Evolutionary conservation across 2,329 filamentous ascomycete genomes (phyloP).

Genomic region (Calonectria naviculata): DNA sequence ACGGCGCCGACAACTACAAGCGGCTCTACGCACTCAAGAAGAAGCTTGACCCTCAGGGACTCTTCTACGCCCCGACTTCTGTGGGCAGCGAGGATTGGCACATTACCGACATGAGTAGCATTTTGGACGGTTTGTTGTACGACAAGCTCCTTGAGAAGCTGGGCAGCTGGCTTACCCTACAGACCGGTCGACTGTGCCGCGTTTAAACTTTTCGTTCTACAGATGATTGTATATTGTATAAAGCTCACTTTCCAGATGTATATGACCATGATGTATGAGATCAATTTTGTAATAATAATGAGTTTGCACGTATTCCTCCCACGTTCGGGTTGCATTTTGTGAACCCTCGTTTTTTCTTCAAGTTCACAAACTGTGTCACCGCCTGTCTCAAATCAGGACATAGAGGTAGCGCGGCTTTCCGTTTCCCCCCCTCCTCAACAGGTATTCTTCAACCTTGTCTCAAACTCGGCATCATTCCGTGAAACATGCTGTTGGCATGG

Average conservation of each 20-base stretch:
- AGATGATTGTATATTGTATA: not conserved
- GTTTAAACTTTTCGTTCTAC: not conserved
- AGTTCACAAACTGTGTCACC: not conserved
- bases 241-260: not conserved
- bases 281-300: not conserved
- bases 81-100: constrained; percentile 31
- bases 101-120: constrained; percentile 13
- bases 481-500: not conserved
- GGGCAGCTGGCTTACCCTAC: constrained; percentile 27
- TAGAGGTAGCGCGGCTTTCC: not conserved
- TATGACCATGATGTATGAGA: not conserved
- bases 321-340: not conserved
- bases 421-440: not conserved
- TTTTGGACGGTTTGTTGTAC: constrained; percentile 18
- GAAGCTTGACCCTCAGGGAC: constrained; percentile 42
- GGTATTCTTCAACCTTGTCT: not conserved
- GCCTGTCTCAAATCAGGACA: not conserved
- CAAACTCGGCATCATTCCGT: not conserved
- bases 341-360: not conserved
- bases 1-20: constrained; percentile 41
- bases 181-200: constrained; percentile 27
- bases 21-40: constrained; percentile 44
- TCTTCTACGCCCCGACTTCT: constrained; percentile 38
- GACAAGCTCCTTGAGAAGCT: constrained; percentile 24
- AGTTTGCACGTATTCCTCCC: not conserved